These are phyloP conservation scores for Eucalyptus polyanthemos DNA, from an alignment of 345 rosid genomes.

Conservation along the genomic window DNA sequence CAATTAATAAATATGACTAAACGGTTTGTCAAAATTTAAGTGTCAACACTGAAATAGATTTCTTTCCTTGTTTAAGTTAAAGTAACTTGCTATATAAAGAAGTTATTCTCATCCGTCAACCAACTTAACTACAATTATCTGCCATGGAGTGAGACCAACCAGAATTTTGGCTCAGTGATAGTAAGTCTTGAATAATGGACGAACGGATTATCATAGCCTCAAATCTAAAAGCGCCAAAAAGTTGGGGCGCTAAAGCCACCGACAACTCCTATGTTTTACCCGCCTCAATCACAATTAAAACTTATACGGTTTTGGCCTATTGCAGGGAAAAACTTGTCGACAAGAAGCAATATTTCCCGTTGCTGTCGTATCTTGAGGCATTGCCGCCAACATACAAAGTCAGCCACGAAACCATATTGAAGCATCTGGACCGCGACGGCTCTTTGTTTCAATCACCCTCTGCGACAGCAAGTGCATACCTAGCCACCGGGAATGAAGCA, in stretches of 20 bases:
- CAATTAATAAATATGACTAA: too few species aligned
- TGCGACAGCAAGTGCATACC: slow-evolving; percentile 51
- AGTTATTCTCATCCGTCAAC: too few species aligned
- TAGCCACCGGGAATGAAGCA: slow-evolving; percentile 39
- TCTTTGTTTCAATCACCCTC: slow-evolving; percentile 59
- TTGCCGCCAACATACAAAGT: slow-evolving; percentile 5
- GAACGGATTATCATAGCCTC: not conserved
- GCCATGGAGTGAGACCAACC: not conserved
- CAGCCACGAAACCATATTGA: slow-evolving; percentile 6
- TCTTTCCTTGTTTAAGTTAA: too few species aligned
- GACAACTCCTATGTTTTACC: not conserved
- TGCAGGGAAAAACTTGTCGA: slow-evolving; percentile 27
- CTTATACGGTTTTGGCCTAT: not conserved
- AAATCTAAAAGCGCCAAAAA: not conserved
- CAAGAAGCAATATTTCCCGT: slow-evolving; percentile 11
- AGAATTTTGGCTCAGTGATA: not conserved
- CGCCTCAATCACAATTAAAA: not conserved
- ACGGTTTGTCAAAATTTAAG: too few species aligned
- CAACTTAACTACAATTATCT: too few species aligned
- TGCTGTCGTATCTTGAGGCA: slow-evolving; percentile 37
- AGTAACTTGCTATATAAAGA: too few species aligned
- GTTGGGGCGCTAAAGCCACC: not conserved
- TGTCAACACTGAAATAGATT: too few species aligned
- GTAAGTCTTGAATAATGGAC: not conserved
- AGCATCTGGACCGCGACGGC: slow-evolving; percentile 22